Conservation (phyloP, 2,329 filamentous ascomycete species). For the Fusarium redolens region DNA sequence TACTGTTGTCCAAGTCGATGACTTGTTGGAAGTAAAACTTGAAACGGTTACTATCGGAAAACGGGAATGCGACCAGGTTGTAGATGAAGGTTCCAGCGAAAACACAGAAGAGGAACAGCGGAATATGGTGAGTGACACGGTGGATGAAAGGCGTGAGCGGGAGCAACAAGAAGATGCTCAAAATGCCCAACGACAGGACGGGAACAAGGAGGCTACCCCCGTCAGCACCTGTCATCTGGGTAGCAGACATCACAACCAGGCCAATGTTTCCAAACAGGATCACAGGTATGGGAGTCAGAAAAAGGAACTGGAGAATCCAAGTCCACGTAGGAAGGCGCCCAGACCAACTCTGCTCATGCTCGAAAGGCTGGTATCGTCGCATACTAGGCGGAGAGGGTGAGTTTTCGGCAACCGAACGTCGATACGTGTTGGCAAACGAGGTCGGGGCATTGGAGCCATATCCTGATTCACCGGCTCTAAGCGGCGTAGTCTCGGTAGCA, state of each 20-base stretch:
- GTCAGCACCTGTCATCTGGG: constrained; percentile 86
- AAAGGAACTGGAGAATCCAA: constrained; percentile 87
- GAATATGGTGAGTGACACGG: constrained; percentile 84
- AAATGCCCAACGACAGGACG: constrained; percentile 75
- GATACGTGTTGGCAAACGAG: constrained; percentile 67
- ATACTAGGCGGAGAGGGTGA: constrained; percentile 37
- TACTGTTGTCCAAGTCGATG: constrained; percentile 79
- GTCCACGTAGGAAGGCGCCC: constrained; percentile 81
- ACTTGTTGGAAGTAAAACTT: constrained; percentile 90
- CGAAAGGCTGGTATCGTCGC: constrained; percentile 60
- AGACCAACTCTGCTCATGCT: constrained; percentile 88
- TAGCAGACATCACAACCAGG: constrained; percentile 76
- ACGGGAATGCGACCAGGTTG: constrained; percentile 89
- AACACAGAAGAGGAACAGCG: constrained; percentile 78
- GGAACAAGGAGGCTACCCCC: constrained; percentile 78
- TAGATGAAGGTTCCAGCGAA: constrained; percentile 83
- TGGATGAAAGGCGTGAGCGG: constrained; percentile 88
- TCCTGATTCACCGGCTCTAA: constrained; percentile 53
- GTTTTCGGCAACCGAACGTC: constrained; percentile 57
- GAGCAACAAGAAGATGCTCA: constrained; percentile 78
- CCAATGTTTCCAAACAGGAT: constrained; percentile 82
- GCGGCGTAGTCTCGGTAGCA: constrained; percentile 65
- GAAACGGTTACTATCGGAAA: constrained; percentile 80
- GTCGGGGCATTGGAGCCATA: constrained; percentile 56
- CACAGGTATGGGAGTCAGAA: constrained; percentile 81